Conservation (phyloP, 2,329 filamentous ascomycete genomes). For the Xylaria hypoxylon region DNA sequence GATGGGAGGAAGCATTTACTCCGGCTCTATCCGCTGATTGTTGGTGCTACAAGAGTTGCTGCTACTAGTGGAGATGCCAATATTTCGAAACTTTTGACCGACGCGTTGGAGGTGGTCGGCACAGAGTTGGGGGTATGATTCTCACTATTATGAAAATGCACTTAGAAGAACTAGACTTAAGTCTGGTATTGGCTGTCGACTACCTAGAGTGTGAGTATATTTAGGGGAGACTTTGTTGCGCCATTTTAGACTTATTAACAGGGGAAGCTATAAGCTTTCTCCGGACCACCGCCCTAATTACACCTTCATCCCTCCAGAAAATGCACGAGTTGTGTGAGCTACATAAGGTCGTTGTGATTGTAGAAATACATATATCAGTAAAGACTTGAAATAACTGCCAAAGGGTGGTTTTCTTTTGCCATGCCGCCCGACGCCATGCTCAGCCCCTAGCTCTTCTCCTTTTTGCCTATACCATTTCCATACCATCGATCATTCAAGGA, state of each 20-base stretch:
- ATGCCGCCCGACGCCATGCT: conserved; percentile 39
- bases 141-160: not conserved
- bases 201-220: conserved; percentile 9
- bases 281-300: not conserved
- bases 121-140: conserved; percentile 61
- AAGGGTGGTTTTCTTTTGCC: conserved; percentile 5
- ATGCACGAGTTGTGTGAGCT: conserved; percentile 28
- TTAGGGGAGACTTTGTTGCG: conserved; percentile 12
- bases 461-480: not conserved
- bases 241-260: conserved; percentile 16
- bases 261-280: conserved; percentile 4
- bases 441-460: not conserved
- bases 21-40: conserved; percentile 81
- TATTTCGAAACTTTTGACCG: conserved; percentile 67
- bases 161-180: not conserved
- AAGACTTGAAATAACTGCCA: not conserved
- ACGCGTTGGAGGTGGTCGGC: conserved; percentile 72
- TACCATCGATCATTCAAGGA: conserved; percentile 11
- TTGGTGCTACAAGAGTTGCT: conserved; percentile 70
- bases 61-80: conserved; percentile 69
- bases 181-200: not conserved
- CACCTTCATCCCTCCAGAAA: not conserved
- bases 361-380: conserved; percentile 35
- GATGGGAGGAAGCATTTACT: conserved; percentile 79
- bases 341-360: conserved; percentile 10